phyloP scores from a whole-genome alignment of 2,329 filamentous ascomycete genomes.

The Ceratocystis albifundus region DNA sequence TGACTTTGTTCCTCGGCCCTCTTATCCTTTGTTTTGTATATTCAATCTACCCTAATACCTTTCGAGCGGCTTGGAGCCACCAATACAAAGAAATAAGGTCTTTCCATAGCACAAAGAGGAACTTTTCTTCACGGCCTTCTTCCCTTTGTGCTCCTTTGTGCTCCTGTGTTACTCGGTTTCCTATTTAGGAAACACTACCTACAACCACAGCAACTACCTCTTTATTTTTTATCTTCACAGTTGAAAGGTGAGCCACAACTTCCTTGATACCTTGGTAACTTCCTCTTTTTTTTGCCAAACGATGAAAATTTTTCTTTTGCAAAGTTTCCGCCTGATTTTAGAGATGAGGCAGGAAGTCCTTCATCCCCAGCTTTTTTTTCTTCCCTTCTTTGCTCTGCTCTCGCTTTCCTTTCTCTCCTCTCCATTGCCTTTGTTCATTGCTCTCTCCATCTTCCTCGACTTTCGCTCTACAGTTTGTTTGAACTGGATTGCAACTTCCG shows the following conservation, averaged over 20 bases:
- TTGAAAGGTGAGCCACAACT: conserved; percentile 10
- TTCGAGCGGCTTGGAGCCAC: neutral
- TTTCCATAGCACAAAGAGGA: neutral
- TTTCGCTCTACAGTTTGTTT: neutral
- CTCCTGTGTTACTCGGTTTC: neutral
- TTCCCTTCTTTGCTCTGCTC: neutral
- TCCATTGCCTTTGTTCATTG: neutral
- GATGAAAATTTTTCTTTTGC: neutral
- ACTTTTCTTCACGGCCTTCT: neutral
- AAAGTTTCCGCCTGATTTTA: neutral
- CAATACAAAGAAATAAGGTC: neutral
- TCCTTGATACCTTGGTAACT: neutral
- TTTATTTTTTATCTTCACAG: neutral
- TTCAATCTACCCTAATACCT: neutral
- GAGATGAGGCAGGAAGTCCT: neutral
- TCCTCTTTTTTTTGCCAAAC: neutral
- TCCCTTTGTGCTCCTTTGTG: neutral
- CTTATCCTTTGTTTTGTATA: neutral
- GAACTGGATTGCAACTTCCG: neutral
- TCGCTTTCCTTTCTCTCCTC: neutral
- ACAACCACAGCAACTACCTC: neutral
- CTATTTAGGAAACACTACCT: neutral
- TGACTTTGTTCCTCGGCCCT: neutral
- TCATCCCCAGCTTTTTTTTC: neutral
- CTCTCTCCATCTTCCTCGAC: neutral